Base-by-base conservation (phyloP, 2,329 filamentous ascomycete species). In the Calonectria honghensis region DNA sequence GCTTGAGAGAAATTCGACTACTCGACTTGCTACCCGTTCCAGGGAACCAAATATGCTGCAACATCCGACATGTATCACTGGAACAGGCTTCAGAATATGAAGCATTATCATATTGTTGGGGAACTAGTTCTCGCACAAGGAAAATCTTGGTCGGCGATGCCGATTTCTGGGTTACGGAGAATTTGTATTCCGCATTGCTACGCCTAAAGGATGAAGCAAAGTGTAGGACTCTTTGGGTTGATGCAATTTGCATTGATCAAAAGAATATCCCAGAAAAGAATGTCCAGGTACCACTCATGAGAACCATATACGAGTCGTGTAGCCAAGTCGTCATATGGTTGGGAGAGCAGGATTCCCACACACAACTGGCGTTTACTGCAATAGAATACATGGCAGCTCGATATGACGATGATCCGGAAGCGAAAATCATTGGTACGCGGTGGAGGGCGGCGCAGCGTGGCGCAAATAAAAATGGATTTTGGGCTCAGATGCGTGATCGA, bases 261-360 rank as follows among this genome's bases (percentile, higher is more conserved):
- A 59, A 37, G 31, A 59, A 59, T 24, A 59, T 59, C 31, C 31
- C 31, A 9, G 54, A 37, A 59, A 59, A 59, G 52, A 57, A 57
- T 35, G n/a, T 57, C 3, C 52, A 57, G 18, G 52, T 57, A 18
- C 52, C 52, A 9, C 52, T 57, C n/a, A 57, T 57, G 52, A 57
- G 52, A 29, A 57, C 52, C 7, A 57, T 57, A 7, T 57, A 57
- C 35, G 52, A 57, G 20, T 57, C 52, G 18, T 57, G 52, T 14
- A 35, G 18, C 52, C 29, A 6, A 35, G 52, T n/a, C 4, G 52
- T 57, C 29, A 35, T 57, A 6, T 57, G 52, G 52, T 14, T 57
- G 6, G 52, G 52, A n/a, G 52, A 57, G 9, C 52, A 57, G 7
- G 24, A 57, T 57, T 57, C 52, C 31, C 29, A 11, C 9, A 57